A percentile compares a stretch with the other conserved stretches of the same genome.
phyloP scores from a whole-genome alignment of 1,139 yeast species.

The Geotrichum histeridarum region DNA sequence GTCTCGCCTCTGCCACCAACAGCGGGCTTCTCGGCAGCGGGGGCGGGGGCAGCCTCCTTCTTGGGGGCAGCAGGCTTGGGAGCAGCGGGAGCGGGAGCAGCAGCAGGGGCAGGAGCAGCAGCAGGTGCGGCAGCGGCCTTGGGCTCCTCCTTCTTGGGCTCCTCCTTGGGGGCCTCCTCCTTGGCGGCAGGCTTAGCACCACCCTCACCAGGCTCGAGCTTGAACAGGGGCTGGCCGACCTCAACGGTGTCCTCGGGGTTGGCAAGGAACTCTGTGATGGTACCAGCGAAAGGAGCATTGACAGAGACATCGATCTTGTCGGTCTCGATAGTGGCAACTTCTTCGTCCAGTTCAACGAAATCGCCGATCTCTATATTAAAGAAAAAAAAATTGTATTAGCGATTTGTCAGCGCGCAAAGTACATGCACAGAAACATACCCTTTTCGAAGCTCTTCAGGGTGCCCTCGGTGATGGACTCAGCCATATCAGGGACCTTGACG shows the following conservation, averaged over 20 bases:
- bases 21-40: slow-evolving; percentile 39
- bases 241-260: slow-evolving; percentile 88
- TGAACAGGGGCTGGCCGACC: slow-evolving; percentile 90
- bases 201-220: slow-evolving; percentile 85
- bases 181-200: slow-evolving; percentile 40
- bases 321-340: slow-evolving; percentile 94
- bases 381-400: background rate
- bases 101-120: slow-evolving; percentile 23
- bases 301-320: slow-evolving; percentile 98
- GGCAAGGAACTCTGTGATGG: slow-evolving; percentile 76
- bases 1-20: slow-evolving; percentile 76
- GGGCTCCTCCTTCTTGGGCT: slow-evolving; percentile 27
- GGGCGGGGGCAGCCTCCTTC: slow-evolving; percentile 32
- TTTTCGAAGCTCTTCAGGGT: slow-evolving; percentile 72
- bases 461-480: slow-evolving; percentile 97
- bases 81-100: slow-evolving; percentile 23
- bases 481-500: slow-evolving; percentile 97
- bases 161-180: slow-evolving; percentile 34
- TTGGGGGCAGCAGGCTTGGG: slow-evolving; percentile 27
- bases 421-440: slow-evolving; percentile 21
- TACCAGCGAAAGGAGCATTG: slow-evolving; percentile 90
- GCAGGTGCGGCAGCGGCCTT: slow-evolving; percentile 29
- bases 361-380: slow-evolving; percentile 70
- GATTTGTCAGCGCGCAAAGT: background rate
- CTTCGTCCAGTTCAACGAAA: slow-evolving; percentile 79